Evolutionary conservation across 441 rosid genomes (phyloP).

Genomic region (Pelargonium fulgidum): DNA sequence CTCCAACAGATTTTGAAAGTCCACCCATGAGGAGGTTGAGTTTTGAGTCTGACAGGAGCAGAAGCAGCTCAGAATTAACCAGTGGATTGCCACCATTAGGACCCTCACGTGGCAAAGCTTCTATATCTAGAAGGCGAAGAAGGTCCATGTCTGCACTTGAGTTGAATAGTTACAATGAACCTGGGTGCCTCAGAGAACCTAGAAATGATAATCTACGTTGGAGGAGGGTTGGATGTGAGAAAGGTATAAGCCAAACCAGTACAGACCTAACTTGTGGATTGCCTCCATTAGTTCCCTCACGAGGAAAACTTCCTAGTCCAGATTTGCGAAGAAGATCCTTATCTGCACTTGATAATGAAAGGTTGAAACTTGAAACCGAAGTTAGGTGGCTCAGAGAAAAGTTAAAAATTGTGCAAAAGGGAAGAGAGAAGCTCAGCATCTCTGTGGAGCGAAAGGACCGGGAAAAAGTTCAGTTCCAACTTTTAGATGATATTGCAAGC

Average conservation of each 20-base stretch:
- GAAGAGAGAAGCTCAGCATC: conserved; percentile 5
- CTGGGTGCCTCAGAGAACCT: conserved; percentile 17
- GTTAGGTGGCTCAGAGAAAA: conserved; percentile 4
- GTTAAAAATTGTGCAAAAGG: conserved; percentile 6
- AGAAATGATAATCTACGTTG: neutral
- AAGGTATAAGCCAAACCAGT: neutral
- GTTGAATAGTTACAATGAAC: neutral
- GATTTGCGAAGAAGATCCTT: conserved; percentile 8
- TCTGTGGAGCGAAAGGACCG: conserved; percentile 5
- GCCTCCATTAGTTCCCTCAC: conserved; percentile 6
- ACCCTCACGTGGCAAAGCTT: conserved; percentile 2
- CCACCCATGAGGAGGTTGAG: conserved; percentile 21
- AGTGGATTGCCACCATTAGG: conserved; percentile 29
- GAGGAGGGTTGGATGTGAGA: neutral
- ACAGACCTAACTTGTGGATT: neutral
- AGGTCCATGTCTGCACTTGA: conserved; percentile 3
- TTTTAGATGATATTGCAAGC: conserved; percentile 8
- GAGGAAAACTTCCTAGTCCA: neutral
- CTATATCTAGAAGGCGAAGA: neutral
- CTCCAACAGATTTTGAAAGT: conserved; percentile 20
- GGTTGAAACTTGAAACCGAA: conserved; percentile 5
- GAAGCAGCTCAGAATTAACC: conserved; percentile 43
- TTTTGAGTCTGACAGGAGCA: conserved; percentile 26
- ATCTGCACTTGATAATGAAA: conserved; percentile 4
- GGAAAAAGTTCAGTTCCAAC: conserved; percentile 6